Evolutionary conservation across 176 grass and related monocot genomes (phyloP).

Genomic region (Elaeis guineensis): DNA sequence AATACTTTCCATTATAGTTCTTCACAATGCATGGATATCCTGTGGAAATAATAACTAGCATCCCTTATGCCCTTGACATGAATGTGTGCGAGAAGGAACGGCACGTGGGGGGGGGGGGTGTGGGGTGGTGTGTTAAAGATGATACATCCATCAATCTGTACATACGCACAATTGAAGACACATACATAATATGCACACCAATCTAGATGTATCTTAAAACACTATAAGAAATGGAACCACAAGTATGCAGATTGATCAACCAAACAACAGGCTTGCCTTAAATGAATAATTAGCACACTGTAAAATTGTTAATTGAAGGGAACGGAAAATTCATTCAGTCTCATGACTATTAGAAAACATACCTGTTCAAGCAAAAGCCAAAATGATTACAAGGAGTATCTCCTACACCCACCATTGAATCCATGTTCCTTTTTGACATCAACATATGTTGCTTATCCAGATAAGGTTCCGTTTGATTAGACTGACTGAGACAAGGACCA

Average conservation of each 20-base stretch:
- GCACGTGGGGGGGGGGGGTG: too few species aligned
- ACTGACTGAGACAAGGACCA: conserved; percentile 11
- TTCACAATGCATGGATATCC: too few species aligned
- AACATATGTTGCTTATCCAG: conserved; percentile 32
- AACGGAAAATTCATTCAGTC: too few species aligned
- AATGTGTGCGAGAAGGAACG: neutral
- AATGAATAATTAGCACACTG: neutral
- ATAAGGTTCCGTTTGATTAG: conserved; percentile 16
- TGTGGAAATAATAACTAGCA: too few species aligned
- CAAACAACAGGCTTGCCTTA: neutral
- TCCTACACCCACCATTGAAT: conserved; percentile 20
- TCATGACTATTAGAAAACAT: neutral
- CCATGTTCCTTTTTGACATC: conserved; percentile 16
- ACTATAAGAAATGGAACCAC: too few species aligned
- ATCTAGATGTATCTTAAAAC: too few species aligned
- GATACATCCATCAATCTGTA: neutral
- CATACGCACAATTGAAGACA: neutral
- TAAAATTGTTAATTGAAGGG: neutral
- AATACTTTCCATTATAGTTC: too few species aligned
- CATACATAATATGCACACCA: neutral
- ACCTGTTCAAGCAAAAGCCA: conserved; percentile 78
- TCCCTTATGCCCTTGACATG: neutral
- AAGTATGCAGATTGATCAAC: too few species aligned
- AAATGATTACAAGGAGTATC: conserved; percentile 34
- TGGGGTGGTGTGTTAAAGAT: neutral